Percentiles rank a stretch among this genome's conserved stretches.
Evolutionary conservation across 371 early-diverging fungal genomes (phyloP).

Genomic region (Mucor ambiguus): DNA sequence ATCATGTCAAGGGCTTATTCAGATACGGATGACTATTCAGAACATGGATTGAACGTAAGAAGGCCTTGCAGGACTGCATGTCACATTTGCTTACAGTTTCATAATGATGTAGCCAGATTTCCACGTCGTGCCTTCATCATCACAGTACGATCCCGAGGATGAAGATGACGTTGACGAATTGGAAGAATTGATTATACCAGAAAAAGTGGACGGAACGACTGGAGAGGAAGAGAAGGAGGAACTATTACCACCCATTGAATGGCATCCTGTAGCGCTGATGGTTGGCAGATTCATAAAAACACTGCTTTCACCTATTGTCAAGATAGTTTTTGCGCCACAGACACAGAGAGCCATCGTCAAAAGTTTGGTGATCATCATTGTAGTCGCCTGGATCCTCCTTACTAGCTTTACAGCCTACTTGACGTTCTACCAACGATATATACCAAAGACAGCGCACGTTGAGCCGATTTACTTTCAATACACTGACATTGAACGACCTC

Average conservation of each 20-base stretch:
- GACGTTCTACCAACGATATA: constrained; percentile 47
- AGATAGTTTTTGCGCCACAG: constrained; percentile 38
- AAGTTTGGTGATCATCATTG: constrained; percentile 27
- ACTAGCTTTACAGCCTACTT: constrained; percentile 49
- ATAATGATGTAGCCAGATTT: constrained; percentile 11
- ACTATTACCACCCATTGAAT: constrained; percentile 12
- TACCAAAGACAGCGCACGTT: constrained; percentile 44
- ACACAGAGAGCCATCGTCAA: constrained; percentile 44
- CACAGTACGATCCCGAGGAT: constrained; percentile 17
- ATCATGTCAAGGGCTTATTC: constrained; percentile 19
- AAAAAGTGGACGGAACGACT: background rate
- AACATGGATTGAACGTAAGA: constrained; percentile 15
- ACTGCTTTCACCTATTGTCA: constrained; percentile 17
- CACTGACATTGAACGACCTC: constrained; percentile 13
- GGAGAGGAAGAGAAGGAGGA: constrained; percentile 7
- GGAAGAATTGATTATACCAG: background rate
- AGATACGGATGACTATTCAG: constrained; percentile 29
- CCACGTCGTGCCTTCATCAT: constrained; percentile 23
- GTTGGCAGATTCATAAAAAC: constrained; percentile 11
- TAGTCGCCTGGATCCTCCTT: constrained; percentile 38
- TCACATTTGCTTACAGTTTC: background rate
- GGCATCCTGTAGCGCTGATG: constrained; percentile 23
- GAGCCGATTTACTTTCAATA: constrained; percentile 53
- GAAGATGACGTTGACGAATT: background rate
- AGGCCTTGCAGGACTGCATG: background rate